Base-by-base conservation (phyloP, 352 stramenopile genomes). In the Thalassiosira hispida region DNA sequence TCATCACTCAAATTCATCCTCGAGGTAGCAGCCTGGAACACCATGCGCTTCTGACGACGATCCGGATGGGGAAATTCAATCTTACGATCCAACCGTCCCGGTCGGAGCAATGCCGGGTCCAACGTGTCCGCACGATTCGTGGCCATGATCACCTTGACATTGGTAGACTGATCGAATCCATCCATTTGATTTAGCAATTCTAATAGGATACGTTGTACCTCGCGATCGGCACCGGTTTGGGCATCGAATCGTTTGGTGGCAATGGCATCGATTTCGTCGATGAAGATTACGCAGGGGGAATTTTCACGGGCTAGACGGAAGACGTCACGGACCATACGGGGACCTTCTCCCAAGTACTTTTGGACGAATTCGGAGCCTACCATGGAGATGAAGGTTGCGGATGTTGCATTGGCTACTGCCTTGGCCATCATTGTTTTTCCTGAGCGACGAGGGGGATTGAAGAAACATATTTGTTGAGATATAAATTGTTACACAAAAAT, bases 1-100 rank as follows among this genome's bases (percentile, higher is more conserved):
- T 99, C 97, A 74, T 99, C 97, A 71, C 94, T 96, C 33, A 99
- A 86, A 88, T 99, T 99, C 98, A 99, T 99, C 63, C 98, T 99
- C 33, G 96, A 92, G 27, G 97, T 99, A 72, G 97, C 99, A 1
- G 98, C 97, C 87, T 99, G 96, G 91, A 99, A 99, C 49, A 99
- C 98, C 80, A 99, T 96, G n/a, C 98, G 96, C 90, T 99, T 99
- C 91, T 99, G 97, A 67, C 98, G 93, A 56, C 98, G 95, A 91
- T 99, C 98, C 0, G 98, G 98, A 70, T 97, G 91, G 44, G 98
- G 97, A 87, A 99, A 99, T 90, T 99, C 98, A 77, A 99, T 99
- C 87, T 99, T 97, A 14, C 97, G 93, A 84, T 99, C 97, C 76
- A 99, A 99, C 20, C 98, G 91, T 11, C 98, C 98, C 0, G 97